Base-by-base conservation (phyloP, 768 basidiomycete species). In the Pleurotus djamor region DNA sequence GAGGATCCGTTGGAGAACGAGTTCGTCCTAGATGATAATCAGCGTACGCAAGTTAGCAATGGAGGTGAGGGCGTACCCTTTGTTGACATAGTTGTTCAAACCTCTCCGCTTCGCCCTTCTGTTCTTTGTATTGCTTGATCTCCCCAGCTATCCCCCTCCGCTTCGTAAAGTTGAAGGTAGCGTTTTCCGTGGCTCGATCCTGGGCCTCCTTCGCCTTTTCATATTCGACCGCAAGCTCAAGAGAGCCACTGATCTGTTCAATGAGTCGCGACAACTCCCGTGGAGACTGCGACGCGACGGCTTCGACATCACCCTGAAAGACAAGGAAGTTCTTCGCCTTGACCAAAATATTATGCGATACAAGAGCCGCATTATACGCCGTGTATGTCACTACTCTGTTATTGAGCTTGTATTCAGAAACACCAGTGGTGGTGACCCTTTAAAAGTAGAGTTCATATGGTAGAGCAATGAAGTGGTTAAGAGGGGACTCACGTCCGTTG, bases 321-420 rank as follows among this genome's bases (percentile, higher is more conserved):
- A 98, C 97, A 55, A 98, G 88, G 68, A 98, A 99, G 76, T 98
- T 98, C 78, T 98, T 98, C 10, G 97, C 97, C 75, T 97, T 98
- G 67, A 98, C 95, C 49, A 98, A 91, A 67, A 99, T 93, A 67
- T 98, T 97, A 68, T 97, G 95, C 5, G 82, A 77, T 58, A 91
- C 81, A 28, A 99, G 88, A 10, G 92, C 91, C 4, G 87, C 79
- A 61, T 97, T 97, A 79, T 98, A 99, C 1, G 85, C 84, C 10
- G 88, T 82, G 71, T 96, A 96, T 0, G 94, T 90, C 57, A 97
- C 92, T 21, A 84, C 78, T 65, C 82, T 85, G 61, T 79, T 77
- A 72, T 98, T 94, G 49, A 98, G 82, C 65, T 84, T 88, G 76
- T 98, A 99, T 66, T 97, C 94, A 5, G 94, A 96, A 4, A 87